These are phyloP conservation scores for Blastocystis hominis DNA, from an alignment of 352 stramenopile species.

Conservation along the genomic window DNA sequence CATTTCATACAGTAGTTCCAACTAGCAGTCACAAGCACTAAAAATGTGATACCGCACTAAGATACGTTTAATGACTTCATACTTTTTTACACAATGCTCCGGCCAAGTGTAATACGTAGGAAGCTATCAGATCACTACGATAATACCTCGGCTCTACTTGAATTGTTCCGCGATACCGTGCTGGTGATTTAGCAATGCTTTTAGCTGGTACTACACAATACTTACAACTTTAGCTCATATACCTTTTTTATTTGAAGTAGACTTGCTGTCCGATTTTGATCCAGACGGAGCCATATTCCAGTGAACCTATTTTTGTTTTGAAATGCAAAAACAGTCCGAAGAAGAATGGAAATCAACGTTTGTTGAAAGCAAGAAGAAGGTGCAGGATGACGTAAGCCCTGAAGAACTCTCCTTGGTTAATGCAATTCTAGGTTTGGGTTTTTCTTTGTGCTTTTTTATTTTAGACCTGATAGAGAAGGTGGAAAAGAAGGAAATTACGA, in stretches of 20 bases:
- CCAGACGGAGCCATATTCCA: not conserved
- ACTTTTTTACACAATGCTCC: constrained; percentile 3
- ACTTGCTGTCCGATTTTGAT: constrained; percentile 2
- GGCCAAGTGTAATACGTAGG: not conserved
- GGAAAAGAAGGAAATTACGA: not conserved
- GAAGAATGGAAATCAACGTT: not conserved
- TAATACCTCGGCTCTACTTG: not conserved
- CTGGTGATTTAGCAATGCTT: not conserved
- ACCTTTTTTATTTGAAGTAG: not conserved
- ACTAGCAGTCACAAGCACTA: not conserved
- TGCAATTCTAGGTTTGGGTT: not conserved
- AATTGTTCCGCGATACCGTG: constrained; percentile 9
- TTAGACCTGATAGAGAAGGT: not conserved
- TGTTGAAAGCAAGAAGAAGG: not conserved
- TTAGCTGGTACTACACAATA: not conserved
- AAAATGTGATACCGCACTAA: constrained; percentile 13
- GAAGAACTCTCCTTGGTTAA: not conserved
- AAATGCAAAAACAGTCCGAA: not conserved
- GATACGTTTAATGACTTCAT: constrained; percentile 52
- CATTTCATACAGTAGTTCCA: constrained; percentile 59
- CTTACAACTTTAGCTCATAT: not conserved
- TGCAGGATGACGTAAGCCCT: not conserved
- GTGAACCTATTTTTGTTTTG: not conserved
- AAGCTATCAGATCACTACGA: not conserved
- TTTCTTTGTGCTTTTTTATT: not conserved